These are phyloP conservation scores for Lizanozyma gosingica DNA, from an alignment of 1,139 yeast genomes.

Conservation along the genomic window DNA sequence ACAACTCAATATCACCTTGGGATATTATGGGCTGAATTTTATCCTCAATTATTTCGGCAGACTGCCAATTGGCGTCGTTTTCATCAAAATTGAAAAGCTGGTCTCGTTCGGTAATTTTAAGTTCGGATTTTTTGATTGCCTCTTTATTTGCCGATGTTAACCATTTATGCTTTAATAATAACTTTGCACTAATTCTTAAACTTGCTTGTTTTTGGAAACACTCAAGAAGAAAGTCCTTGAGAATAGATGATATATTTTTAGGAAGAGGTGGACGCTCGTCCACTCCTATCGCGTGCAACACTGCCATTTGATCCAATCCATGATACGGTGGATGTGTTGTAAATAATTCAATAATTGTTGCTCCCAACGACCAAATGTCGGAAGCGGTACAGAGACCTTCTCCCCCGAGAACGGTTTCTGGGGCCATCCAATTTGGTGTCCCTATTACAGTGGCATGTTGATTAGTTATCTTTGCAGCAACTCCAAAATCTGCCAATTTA, in stretches of 20 bases:
- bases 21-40: neutral
- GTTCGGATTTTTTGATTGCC: neutral
- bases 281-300: constrained; percentile 86
- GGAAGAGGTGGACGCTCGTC: constrained; percentile 81
- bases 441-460: constrained; percentile 46
- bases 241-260: constrained; percentile 40
- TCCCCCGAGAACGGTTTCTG: constrained; percentile 64
- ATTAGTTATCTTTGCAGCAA: constrained; percentile 47
- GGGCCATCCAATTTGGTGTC: constrained; percentile 87
- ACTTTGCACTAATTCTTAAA: constrained; percentile 47
- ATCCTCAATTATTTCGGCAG: neutral
- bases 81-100: neutral
- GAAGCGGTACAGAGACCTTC: constrained; percentile 86
- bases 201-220: constrained; percentile 77
- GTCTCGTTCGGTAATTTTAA: neutral
- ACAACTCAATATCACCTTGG: neutral
- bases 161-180: constrained; percentile 60
- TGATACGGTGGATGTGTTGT: constrained; percentile 88
- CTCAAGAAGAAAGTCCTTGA: constrained; percentile 55
- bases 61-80: neutral
- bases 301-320: constrained; percentile 74
- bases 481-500: constrained; percentile 75
- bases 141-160: constrained; percentile 11
- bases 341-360: constrained; percentile 79
- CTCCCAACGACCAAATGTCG: constrained; percentile 92